Evolutionary conservation across 2,329 filamentous ascomycete species (phyloP), one percentile per base, ranked within the genome.

Genomic region (Leptosphaerulina australis): DNA sequence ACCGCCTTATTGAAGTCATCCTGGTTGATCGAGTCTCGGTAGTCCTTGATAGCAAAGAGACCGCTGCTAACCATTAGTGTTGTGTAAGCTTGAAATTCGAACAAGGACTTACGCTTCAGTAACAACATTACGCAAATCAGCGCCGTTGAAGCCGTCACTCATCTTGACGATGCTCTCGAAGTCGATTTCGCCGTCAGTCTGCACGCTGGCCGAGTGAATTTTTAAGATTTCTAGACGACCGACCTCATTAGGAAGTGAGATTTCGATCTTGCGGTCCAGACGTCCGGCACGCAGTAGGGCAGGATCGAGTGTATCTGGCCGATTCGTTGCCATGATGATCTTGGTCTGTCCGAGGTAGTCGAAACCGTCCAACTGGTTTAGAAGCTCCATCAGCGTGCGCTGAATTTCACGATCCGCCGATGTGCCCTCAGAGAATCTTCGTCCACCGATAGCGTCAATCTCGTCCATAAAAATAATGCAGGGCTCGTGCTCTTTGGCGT

Each of bases 401-500:
- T 99, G 94, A 64, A 99, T 99, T 76, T 99, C 94, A 69, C 95
- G 88, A 79, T 99, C 94, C 40, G 94, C 94, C 53, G 91, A 96
- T 41, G 94, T 99, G 63, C 95, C 94, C 75, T 99, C 94, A 0
- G 91, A 96, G 77, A 99, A 99, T 67, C 94, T 85, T 66, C 95
- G 86, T 57, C 95, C 95, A 73, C 94, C 94, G 69, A 99, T 99
- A 69, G 94, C 94, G 71, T 99, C 94, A 71, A 99, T 99, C 78
- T 99, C 94, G 81, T 99, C 95, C 94, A 99, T 99, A 83, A 99
- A 99, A 77, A 99, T 99, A 75, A 99, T 99, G 75, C 94, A 99
- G 29, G 94, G 94, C 76, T 99, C 94, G 74, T 99, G 94, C 74
- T 99, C 95, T 77, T 97, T 97, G 67, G 95, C 94, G 70, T 99